These are phyloP conservation scores for Mucor racemosus DNA, from an alignment of 371 early-diverging fungal species.

Conservation along the genomic window DNA sequence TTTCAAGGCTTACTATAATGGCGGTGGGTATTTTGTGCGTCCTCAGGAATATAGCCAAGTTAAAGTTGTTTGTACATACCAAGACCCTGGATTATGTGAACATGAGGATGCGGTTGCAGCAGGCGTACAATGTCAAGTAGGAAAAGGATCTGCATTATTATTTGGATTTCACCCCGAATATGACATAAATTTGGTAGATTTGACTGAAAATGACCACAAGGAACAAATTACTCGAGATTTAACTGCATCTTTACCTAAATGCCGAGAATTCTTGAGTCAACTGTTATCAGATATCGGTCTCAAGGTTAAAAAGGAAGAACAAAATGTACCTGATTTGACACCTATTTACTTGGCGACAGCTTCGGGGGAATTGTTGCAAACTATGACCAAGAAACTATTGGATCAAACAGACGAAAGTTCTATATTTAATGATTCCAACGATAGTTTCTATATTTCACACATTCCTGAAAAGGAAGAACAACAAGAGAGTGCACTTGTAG, in stretches of 20 bases:
- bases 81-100: slow-evolving; percentile 31
- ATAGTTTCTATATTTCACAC: slow-evolving; percentile 20
- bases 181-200: slow-evolving; percentile 49
- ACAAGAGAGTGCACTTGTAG: not conserved
- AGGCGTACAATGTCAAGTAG: slow-evolving; percentile 60
- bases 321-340: slow-evolving; percentile 44
- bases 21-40: slow-evolving; percentile 74
- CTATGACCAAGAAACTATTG: not conserved
- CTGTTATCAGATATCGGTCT: slow-evolving; percentile 58
- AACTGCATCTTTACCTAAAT: slow-evolving; percentile 43
- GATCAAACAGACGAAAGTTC: not conserved
- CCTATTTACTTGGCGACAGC: slow-evolving; percentile 55
- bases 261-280: slow-evolving; percentile 54
- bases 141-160: slow-evolving; percentile 67
- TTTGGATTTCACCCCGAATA: slow-evolving; percentile 79
- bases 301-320: slow-evolving; percentile 30
- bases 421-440: slow-evolving; percentile 18
- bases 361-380: not conserved
- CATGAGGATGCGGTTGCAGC: slow-evolving; percentile 40
- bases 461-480: not conserved
- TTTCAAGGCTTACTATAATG: slow-evolving; percentile 70
- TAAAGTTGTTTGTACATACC: slow-evolving; percentile 63
- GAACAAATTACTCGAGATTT: slow-evolving; percentile 43
- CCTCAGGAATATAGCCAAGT: slow-evolving; percentile 40
- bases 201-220: slow-evolving; percentile 41